Evolutionary conservation across 2,329 filamentous ascomycete species (phyloP), one percentile per base, ranked within the genome.

Genomic region (Diaporthe humulicola): DNA sequence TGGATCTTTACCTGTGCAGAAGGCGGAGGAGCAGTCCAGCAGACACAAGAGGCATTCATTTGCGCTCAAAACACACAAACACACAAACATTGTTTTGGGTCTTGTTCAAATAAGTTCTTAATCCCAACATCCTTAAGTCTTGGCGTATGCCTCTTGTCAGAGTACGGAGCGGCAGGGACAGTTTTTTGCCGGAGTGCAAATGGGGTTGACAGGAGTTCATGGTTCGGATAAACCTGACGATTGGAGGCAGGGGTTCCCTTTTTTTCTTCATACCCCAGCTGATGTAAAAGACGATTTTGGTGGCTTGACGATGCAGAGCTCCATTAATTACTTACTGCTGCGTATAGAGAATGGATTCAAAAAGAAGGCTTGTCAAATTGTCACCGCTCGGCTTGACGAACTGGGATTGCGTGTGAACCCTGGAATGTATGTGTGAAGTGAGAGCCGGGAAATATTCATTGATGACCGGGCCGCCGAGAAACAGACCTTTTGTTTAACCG

Each of bases 261-360:
- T 66, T 42, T 28, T 69, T 28, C 14, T 69, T 22, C 45, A 69
- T 69, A 69, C 64, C 64, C 64, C 64, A 54, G 64, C 48, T 69
- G 45, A 69, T 69, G 64, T 69, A 69, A 69, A 52, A 69, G 48
- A 69, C 64, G 64, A 54, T 7, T 54, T 69, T 69, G 64, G 64
- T 54, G 64, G 48, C 64, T 69, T 69, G 64, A 52, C 42, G 61
- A 67, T 54, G 64, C 64, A 54, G 45, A 69, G 64, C 64, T 69
- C 48, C 64, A n/a, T 69, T 54, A 69, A 54, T 69, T 69, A 69
- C 33, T 69, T 40, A 54, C 30, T 69, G 45, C 30, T 54, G 45
- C 64, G 64, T 40, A 54, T 69, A 69, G 64, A 69, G 33, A 54
- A 38, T 38, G 33, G 48, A 40, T 38, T 30, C 14, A 38, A 54